Evolutionary conservation across 2,329 filamentous ascomycete species (phyloP).

Genomic region (Incumbomyces delicatus): DNA sequence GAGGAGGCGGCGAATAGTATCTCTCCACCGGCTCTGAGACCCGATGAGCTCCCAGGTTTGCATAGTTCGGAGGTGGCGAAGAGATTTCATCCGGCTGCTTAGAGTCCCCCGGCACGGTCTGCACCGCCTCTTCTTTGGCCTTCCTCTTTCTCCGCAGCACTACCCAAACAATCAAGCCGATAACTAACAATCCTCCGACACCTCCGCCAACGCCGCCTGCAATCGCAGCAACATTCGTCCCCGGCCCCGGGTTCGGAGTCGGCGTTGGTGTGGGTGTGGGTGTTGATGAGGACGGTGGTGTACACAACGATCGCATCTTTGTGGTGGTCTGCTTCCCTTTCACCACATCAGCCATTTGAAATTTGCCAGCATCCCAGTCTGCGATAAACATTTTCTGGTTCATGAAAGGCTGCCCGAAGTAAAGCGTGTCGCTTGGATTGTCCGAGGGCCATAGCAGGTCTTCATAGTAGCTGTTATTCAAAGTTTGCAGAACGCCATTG

Average conservation of each 20-base stretch:
- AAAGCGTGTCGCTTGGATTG: neutral
- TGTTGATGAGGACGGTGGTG: neutral
- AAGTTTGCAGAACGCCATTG: slow-evolving; percentile 11
- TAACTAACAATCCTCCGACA: neutral
- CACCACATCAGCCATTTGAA: neutral
- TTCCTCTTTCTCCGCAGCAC: neutral
- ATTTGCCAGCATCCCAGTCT: neutral
- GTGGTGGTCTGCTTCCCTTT: neutral
- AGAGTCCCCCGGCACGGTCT: too few relatives aligned
- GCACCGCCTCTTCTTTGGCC: too few relatives aligned
- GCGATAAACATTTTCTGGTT: neutral
- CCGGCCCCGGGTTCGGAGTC: neutral
- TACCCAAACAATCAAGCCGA: neutral
- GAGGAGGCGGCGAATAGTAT: too few relatives aligned
- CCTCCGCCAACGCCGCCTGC: neutral
- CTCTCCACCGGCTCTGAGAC: too few relatives aligned
- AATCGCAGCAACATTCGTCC: neutral
- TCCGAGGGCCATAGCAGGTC: slow-evolving; percentile 3
- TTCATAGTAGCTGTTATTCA: slow-evolving; percentile 13
- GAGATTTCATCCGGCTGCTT: too few relatives aligned
- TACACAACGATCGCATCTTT: neutral
- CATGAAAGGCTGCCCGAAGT: neutral
- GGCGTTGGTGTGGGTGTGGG: neutral
- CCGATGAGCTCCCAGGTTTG: too few relatives aligned
- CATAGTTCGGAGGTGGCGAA: too few relatives aligned